Percentiles rank a stretch among this genome's conserved stretches.
These are phyloP conservation scores for Russula sp. DNA, from an alignment of 768 basidiomycete species.

Conservation along the genomic window DNA sequence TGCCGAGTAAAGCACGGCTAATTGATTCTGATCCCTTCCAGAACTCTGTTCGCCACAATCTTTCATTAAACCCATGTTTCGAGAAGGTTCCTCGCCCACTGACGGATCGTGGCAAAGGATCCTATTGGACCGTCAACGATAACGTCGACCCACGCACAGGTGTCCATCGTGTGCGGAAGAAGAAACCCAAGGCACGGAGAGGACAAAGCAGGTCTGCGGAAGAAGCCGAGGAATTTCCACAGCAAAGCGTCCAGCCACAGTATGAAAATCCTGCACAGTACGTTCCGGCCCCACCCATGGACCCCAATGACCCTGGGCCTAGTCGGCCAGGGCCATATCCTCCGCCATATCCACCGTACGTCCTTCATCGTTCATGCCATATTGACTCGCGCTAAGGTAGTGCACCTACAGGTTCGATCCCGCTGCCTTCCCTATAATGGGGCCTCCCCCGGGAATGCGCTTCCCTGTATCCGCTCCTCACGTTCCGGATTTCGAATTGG, in stretches of 20 bases:
- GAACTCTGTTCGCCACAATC: slow-evolving; percentile 89
- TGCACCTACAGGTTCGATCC: slow-evolving; percentile 56
- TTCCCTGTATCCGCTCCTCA: slow-evolving; percentile 59
- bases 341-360: slow-evolving; percentile 55
- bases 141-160: slow-evolving; percentile 85
- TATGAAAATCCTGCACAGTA: slow-evolving; percentile 57
- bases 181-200: slow-evolving; percentile 66
- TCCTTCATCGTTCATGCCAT: slow-evolving; percentile 18
- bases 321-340: slow-evolving; percentile 50
- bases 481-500: slow-evolving; percentile 52
- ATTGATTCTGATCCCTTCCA: slow-evolving; percentile 26
- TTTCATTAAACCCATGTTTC: slow-evolving; percentile 86
- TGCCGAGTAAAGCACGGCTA: neutral
- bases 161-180: slow-evolving; percentile 83
- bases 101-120: slow-evolving; percentile 85
- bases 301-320: slow-evolving; percentile 52
- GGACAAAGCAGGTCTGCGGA: slow-evolving; percentile 25
- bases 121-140: slow-evolving; percentile 89
- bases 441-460: slow-evolving; percentile 48
- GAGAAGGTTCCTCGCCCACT: slow-evolving; percentile 88
- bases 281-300: slow-evolving; percentile 46
- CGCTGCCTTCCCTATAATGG: slow-evolving; percentile 47
- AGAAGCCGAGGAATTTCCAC: slow-evolving; percentile 57
- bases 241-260: slow-evolving; percentile 35
- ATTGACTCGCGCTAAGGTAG: neutral